Evolutionary conservation across 2,329 filamentous ascomycete species (phyloP), one percentile per base, ranked within the genome.

Genomic region (Fusarium sp.): DNA sequence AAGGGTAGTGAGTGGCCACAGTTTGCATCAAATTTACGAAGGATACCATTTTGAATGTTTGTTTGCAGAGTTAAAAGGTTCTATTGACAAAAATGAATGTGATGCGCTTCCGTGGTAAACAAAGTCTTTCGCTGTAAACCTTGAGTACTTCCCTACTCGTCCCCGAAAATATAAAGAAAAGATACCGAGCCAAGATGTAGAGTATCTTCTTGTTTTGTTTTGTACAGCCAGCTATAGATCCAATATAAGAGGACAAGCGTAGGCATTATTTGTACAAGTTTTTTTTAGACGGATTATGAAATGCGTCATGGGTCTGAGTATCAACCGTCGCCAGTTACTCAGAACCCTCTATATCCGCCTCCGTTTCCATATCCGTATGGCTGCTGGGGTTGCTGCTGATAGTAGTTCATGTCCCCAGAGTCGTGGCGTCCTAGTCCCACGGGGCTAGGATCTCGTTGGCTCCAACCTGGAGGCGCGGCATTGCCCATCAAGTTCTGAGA

Each of bases 381-480:
- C 37, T 74, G 71, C 48, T 74, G 71, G 37, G 71, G 65, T 22
- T 68, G 60, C 32, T 74, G 71, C 48, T 74, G 71, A 41, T 44
- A 47, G 42, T 77, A 77, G n/a, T 59, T 57, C 11, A 63, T 70
- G 30, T 74, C 68, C 20, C 68, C 72, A 47, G 55, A 69, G 41
- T 70, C 64, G 42, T 70, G 71, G 9, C 64, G 66, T 25, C 65
- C 70, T 40, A 63, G 29, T 8, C 67, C 68, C 16, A 62, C 59
- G 47, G 71, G 52, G 42, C 59, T 60, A 55, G 70, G 55, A 42
- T 69, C 42, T 59, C 65, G 49, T 70, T 44, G 79, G 78, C 76
- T 65, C 60, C 73, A 74, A n/a, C 77, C 76, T 18, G 82, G 76
- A 4, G 83, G 82, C 30, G 82, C 83, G 2, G 83, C 81, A 45